Base-by-base conservation (phyloP, 2,329 filamentous ascomycete species). In the Trichoderma sp. region DNA sequence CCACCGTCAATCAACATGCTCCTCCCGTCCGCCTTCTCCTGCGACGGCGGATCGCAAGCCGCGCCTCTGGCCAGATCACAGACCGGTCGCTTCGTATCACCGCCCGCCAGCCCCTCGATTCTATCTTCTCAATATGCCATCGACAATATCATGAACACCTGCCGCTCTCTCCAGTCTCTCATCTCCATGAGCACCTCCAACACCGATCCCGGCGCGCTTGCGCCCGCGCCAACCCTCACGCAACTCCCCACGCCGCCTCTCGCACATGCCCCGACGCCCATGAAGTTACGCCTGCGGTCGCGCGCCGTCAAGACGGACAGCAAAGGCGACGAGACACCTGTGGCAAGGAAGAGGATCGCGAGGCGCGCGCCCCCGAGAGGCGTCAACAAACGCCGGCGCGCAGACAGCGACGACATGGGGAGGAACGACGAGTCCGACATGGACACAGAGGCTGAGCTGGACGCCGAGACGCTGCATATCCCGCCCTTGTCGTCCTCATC, bases 101-200 rank as follows among this genome's bases (percentile, higher is more conserved):
- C 87, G 59, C 87, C 87, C 65, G 81, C 86, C 72, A 85, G 85
- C 76, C 85, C 86, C 64, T 83, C 84, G 6, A 79, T 81, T 34
- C 73, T 80, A 54, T 82, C 81, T 45, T 76, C 83, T 25, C 79
- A 83, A 69, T 78, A 78, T 61, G 78, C 84, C 22, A 78, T 88
- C 71, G 81, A 80, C 74, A 85, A 84, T 77, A 83, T 89, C 73
- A 84, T 87, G 76, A 83, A 80, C 69, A 85, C 86, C 56, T 89
- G 87, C 75, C 86, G 86, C 76, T 86, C 84, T 5, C 83, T 89
- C 0, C 87, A 90, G 73, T 84, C 84, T 2, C 85, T 89, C 73
- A 82, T 89, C 69, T 56, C 67, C 39, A 67, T 69, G 67, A 61
- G 56, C 32, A 15, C 67, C 15, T 34, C 52, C 52, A 53, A 12